These are phyloP conservation scores for Cystobasidium slooffiae DNA, from an alignment of 1,284 basidiomycete genomes.

Conservation along the genomic window DNA sequence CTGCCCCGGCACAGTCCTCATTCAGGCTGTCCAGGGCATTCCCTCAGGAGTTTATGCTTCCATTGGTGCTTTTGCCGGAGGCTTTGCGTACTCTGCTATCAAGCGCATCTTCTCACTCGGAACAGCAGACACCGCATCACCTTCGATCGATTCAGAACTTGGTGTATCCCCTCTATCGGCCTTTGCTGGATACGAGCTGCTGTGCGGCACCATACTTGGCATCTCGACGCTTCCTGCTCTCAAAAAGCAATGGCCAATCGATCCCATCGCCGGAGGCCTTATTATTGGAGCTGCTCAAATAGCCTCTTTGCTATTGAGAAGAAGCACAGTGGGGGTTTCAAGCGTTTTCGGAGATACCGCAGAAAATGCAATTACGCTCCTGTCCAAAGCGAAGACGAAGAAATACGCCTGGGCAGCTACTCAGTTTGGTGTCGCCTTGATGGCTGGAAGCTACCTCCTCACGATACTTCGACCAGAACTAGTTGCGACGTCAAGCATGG, in stretches of 20 bases:
- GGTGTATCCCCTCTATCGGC: conserved; percentile 2
- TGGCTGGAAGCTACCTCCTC: conserved; percentile 11
- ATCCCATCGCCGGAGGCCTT: conserved; percentile 15
- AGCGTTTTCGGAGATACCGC: conserved; percentile 23
- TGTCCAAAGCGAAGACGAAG: conserved; percentile 5
- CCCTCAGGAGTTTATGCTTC: conserved; percentile 23
- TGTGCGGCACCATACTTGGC: conserved; percentile 8
- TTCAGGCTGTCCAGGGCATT: conserved; percentile 21
- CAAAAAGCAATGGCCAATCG: background rate
- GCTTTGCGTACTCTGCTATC: conserved; percentile 5
- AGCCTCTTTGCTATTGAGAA: conserved; percentile 15
- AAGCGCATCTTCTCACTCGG: background rate
- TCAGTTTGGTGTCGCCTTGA: conserved; percentile 6
- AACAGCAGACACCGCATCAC: conserved; percentile 7
- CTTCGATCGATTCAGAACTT: background rate
- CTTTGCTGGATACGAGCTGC: background rate
- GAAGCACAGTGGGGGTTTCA: conserved; percentile 23
- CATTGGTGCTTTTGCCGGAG: conserved; percentile 24
- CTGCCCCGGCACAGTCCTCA: conserved; percentile 36
- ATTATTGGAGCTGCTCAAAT: conserved; percentile 35
- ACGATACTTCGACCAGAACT: background rate
- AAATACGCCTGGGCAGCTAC: conserved; percentile 3
- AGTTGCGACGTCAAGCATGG: background rate
- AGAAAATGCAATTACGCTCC: conserved; percentile 7
- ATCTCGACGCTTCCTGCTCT: background rate